These are phyloP conservation scores for Pinus taeda DNA, from an alignment of 75 land plant genomes.

Conservation along the genomic window DNA sequence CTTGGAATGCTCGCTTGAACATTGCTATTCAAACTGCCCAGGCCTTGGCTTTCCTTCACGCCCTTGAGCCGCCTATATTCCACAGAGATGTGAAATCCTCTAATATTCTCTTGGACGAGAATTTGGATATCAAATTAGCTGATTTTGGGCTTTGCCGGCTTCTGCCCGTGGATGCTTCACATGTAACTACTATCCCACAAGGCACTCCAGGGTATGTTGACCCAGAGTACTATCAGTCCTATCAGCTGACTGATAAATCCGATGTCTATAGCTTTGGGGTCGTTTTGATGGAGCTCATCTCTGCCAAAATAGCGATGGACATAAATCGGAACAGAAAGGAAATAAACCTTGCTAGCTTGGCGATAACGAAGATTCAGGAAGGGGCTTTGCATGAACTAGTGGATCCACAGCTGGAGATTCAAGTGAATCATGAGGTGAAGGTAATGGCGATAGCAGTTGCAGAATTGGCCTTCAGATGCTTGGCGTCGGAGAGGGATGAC, in stretches of 20 bases:
- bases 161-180: conserved; percentile 15
- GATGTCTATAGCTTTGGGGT: conserved; percentile 56
- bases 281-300: conserved; percentile 33
- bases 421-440: neutral
- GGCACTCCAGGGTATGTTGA: conserved; percentile 43
- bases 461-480: conserved; percentile 31
- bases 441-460: conserved; percentile 22
- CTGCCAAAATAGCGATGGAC: conserved; percentile 31
- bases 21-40: conserved; percentile 33
- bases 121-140: conserved; percentile 31
- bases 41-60: conserved; percentile 31
- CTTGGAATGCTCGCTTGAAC: conserved; percentile 14
- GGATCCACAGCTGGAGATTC: conserved; percentile 24
- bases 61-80: conserved; percentile 19
- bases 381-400: conserved; percentile 23
- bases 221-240: conserved; percentile 35
- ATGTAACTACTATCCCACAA: conserved; percentile 38
- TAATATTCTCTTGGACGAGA: conserved; percentile 28
- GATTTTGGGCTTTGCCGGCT: conserved; percentile 43
- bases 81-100: conserved; percentile 36
- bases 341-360: conserved; percentile 23
- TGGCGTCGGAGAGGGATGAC: conserved; percentile 30
- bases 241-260: conserved; percentile 34
- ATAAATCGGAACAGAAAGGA: conserved; percentile 17
- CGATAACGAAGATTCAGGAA: conserved; percentile 17